Conservation (phyloP, 257 asterid genomes). For the Solanum neorickii region DNA sequence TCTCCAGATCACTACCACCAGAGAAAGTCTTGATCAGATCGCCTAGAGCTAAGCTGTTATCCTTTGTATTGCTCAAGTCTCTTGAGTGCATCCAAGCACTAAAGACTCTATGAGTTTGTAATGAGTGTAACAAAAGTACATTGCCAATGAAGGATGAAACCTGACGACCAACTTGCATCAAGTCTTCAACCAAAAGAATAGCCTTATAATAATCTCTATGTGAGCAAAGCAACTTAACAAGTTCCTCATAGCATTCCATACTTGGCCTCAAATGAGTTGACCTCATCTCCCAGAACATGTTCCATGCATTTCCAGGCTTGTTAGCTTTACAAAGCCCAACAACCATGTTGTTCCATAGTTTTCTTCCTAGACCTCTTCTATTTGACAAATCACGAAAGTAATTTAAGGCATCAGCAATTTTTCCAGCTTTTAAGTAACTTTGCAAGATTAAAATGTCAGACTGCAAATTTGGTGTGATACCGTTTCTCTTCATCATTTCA, state of each 20-base stretch:
- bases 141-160: slow-evolving; percentile 75
- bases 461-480: slow-evolving; percentile 17
- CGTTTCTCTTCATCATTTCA: slow-evolving; percentile 38
- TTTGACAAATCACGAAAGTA: slow-evolving; percentile 28
- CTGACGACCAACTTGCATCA: slow-evolving; percentile 45
- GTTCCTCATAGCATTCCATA: slow-evolving; percentile 64
- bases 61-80: slow-evolving; percentile 16
- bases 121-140: slow-evolving; percentile 52
- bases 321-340: slow-evolving; percentile 51
- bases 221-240: slow-evolving; percentile 47
- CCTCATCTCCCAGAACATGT: slow-evolving; percentile 40
- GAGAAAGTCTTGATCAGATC: slow-evolving; percentile 53
- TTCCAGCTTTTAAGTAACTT: slow-evolving; percentile 34
- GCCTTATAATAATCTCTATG: slow-evolving; percentile 28
- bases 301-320: slow-evolving; percentile 32
- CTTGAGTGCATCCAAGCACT: slow-evolving; percentile 34
- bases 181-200: slow-evolving; percentile 41
- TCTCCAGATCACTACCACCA: slow-evolving; percentile 24
- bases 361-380: slow-evolving; percentile 16
- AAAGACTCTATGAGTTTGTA: slow-evolving; percentile 22
- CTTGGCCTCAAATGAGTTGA: slow-evolving; percentile 30
- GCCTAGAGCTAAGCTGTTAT: slow-evolving; percentile 43
- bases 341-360: slow-evolving; percentile 40
- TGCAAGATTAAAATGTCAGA: slow-evolving; percentile 43
- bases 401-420: slow-evolving; percentile 27